These are phyloP conservation scores for Suhomyces ambrosiae DNA, from an alignment of 1,139 yeast genomes.

Conservation along the genomic window DNA sequence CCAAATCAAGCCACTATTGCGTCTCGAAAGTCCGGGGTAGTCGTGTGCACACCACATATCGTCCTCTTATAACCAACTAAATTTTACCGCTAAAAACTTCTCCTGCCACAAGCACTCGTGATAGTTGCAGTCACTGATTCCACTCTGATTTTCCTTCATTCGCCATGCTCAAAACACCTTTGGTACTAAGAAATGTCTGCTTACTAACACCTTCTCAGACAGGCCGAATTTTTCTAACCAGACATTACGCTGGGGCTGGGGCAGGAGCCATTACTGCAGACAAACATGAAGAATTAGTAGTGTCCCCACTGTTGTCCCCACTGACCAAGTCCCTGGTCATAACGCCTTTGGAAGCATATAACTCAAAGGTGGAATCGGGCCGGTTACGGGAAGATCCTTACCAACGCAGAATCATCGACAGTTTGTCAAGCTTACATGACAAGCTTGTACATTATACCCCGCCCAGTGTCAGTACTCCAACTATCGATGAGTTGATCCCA, in stretches of 20 bases:
- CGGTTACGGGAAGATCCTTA: slow-evolving; percentile 64
- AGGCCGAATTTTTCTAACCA: too few relatives aligned
- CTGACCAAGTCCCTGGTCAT: neutral
- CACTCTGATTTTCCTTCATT: too few relatives aligned
- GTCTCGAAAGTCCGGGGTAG: slow-evolving; percentile 7
- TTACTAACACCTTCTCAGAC: too few relatives aligned
- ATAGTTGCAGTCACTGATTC: too few relatives aligned
- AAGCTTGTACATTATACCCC: slow-evolving; percentile 54
- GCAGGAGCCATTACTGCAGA: neutral
- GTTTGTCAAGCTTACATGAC: slow-evolving; percentile 54
- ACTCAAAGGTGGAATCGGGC: slow-evolving; percentile 53
- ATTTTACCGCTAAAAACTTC: too few relatives aligned
- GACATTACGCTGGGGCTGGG: neutral
- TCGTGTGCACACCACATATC: slow-evolving; percentile 2
- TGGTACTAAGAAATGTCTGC: neutral
- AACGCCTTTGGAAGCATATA: slow-evolving; percentile 62
- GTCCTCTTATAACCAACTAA: neutral
- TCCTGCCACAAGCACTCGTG: too few relatives aligned
- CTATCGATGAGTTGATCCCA: slow-evolving; percentile 49
- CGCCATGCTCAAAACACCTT: neutral
- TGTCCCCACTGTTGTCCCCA: neutral
- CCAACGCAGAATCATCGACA: slow-evolving; percentile 63
- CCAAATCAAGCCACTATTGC: neutral
- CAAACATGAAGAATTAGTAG: neutral
- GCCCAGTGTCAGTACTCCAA: slow-evolving; percentile 54